A percentile compares a stretch with the other conserved stretches of the same genome.
phyloP scores from a whole-genome alignment of 2,329 filamentous ascomycete genomes.

The Aspergillus hortae region DNA sequence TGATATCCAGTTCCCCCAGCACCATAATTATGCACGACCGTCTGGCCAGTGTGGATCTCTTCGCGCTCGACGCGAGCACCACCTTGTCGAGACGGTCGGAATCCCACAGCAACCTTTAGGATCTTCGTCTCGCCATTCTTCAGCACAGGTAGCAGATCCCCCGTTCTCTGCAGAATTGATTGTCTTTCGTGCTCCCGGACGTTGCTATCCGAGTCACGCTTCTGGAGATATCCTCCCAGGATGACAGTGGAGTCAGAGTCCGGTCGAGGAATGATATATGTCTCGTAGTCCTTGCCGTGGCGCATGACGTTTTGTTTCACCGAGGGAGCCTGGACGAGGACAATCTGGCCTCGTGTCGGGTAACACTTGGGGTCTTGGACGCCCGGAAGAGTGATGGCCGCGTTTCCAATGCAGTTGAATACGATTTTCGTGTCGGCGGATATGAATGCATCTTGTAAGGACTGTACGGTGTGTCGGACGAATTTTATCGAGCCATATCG shows the following conservation, averaged over 20 bases:
- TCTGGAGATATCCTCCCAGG: slow-evolving; percentile 37
- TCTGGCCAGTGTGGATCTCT: neutral
- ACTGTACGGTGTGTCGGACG: neutral
- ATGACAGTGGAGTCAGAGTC: slow-evolving; percentile 37
- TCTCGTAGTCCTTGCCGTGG: slow-evolving; percentile 39
- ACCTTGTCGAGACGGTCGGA: slow-evolving; percentile 16
- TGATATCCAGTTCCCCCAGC: slow-evolving; percentile 47
- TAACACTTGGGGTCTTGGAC: slow-evolving; percentile 40
- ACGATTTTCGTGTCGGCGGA: neutral
- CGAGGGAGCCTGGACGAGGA: slow-evolving; percentile 33
- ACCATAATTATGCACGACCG: slow-evolving; percentile 32
- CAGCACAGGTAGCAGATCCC: slow-evolving; percentile 30
- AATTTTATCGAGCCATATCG: slow-evolving; percentile 9
- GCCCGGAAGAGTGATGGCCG: slow-evolving; percentile 31
- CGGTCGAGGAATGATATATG: slow-evolving; percentile 39
- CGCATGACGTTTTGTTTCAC: slow-evolving; percentile 39
- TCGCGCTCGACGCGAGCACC: slow-evolving; percentile 16
- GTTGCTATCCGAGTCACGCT: slow-evolving; percentile 4
- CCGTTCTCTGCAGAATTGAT: slow-evolving; percentile 38
- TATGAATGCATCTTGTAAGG: neutral
- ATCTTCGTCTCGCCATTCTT: slow-evolving; percentile 23
- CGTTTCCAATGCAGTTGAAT: slow-evolving; percentile 27
- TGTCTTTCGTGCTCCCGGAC: slow-evolving; percentile 31
- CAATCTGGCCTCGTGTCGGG: slow-evolving; percentile 41
- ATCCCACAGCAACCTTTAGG: slow-evolving; percentile 28